These are phyloP conservation scores for Trichophyton mentagrophytes DNA, from an alignment of 2,329 filamentous ascomycete genomes.

Conservation along the genomic window DNA sequence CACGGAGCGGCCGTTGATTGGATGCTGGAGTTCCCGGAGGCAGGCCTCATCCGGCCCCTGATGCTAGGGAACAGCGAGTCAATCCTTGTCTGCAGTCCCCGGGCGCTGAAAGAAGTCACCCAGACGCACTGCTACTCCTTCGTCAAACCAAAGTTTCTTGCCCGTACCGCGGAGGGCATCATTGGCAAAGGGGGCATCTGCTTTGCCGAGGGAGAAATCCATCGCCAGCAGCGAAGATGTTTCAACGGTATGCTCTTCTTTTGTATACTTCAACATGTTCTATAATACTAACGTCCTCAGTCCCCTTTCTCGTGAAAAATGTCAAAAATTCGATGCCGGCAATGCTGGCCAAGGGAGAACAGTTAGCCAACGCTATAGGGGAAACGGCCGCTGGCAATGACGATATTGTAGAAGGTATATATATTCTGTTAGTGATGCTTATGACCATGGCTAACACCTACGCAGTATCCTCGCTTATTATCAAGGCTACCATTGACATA, in stretches of 20 bases:
- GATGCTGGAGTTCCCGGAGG: conserved; percentile 4
- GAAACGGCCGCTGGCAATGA: not conserved
- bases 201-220: conserved; percentile 4
- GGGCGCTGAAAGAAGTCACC: conserved; percentile 3
- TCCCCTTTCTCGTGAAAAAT: conserved; percentile 2
- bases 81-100: conserved; percentile 3
- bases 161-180: not conserved
- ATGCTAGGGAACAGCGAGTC: not conserved
- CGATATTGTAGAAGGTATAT: not conserved
- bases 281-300: not conserved
- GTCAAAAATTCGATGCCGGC: conserved; percentile 2
- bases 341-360: not conserved
- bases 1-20: not conserved
- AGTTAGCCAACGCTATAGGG: not conserved
- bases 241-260: conserved; percentile 1
- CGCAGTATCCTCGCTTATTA: conserved; percentile 1
- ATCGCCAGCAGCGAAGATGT: conserved; percentile 1
- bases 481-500: conserved; percentile 2
- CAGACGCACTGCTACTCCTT: conserved; percentile 4
- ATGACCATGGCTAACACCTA: not conserved
- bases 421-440: not conserved
- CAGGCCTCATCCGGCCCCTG: conserved; percentile 5
- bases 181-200: not conserved
- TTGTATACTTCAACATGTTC: too few relatives aligned
- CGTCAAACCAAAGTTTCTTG: conserved; percentile 3